Evolutionary conservation across 2,329 filamentous ascomycete species (phyloP).

Genomic region (Aureobasidium musti): DNA sequence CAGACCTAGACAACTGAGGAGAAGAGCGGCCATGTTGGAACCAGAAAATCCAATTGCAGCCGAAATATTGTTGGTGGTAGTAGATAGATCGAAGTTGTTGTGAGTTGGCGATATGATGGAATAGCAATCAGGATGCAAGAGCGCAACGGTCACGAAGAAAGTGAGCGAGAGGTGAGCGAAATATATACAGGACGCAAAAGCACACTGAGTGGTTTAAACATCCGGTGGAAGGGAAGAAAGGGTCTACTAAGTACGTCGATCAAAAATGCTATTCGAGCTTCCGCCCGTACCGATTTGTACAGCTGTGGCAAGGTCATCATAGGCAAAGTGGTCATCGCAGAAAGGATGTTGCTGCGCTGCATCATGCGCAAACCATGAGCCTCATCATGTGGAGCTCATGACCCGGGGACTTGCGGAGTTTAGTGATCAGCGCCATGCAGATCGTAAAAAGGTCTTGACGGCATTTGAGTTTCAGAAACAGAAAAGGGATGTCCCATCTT

Average conservation of each 20-base stretch:
- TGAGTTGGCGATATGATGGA: not conserved
- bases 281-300: slow-evolving; percentile 9
- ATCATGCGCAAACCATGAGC: slow-evolving; percentile 24
- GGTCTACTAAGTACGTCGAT: not conserved
- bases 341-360: slow-evolving; percentile 4
- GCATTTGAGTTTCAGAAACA: slow-evolving; percentile 8
- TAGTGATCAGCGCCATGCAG: slow-evolving; percentile 6
- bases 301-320: slow-evolving; percentile 20
- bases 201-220: not conserved
- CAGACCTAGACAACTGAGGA: slow-evolving; percentile 28
- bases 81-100: not conserved
- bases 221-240: slow-evolving; percentile 20
- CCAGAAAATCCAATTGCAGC: slow-evolving; percentile 18
- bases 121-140: not conserved
- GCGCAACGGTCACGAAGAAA: not conserved
- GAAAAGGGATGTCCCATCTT: not conserved
- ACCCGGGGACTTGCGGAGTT: slow-evolving; percentile 18
- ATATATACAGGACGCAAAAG: not conserved
- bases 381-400: slow-evolving; percentile 21
- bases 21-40: slow-evolving; percentile 32
- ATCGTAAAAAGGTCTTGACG: slow-evolving; percentile 1
- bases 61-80: slow-evolving; percentile 9
- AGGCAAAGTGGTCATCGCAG: slow-evolving; percentile 14
- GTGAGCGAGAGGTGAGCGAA: not conserved
- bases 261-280: not conserved